Evolutionary conservation across 257 asterid genomes (phyloP), one percentile per base, ranked within the genome.

Genomic region (Haberlea rhodopensis): DNA sequence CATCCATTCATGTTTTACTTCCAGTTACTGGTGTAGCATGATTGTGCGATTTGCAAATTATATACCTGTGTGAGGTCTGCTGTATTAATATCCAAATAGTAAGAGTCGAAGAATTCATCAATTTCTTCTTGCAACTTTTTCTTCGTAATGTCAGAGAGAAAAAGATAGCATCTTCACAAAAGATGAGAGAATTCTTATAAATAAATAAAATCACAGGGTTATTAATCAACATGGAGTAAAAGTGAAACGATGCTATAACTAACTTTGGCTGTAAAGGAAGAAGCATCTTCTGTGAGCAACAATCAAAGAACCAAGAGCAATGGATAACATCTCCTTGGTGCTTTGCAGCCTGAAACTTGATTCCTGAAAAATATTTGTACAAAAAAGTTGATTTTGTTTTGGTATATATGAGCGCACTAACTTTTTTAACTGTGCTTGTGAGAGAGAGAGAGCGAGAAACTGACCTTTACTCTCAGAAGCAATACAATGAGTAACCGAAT

Each of bases 281-380:
- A 71, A 78, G 83, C 77, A 79, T 87, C 83, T 84, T 87, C 79
- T 84, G 91, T 65, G 76, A 72, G 74, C 95, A 85, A 76, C 99
- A 87, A 65, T 84, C 94, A 32, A 81, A 66, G 72, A 92, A 77
- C 99, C 99, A 92, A 67, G 96, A 78, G 76, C 69, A 82, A 61
- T 83, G 86, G 80, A 92, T 81, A 75, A 92, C 91, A 73, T 92
- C 99, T 70, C 99, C 95, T 29, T 63, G 86, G 63, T 74, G 89
- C 82, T 81, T 85, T 78, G 94, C 99, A 53, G 99, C 97, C 71
- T 89, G 91, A 80, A 87, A 92, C 84, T 85, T 92, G 76, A 92
- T 83, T 62, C 97, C 99, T 92, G 92, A 53, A 13, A 60, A 43
- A 74, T n/a, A 61, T 6, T 57, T 57, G 32, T 32, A 49, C 45